Evolutionary conservation across 768 basidiomycete species (phyloP).

Genomic region (Tulasnella sp.): DNA sequence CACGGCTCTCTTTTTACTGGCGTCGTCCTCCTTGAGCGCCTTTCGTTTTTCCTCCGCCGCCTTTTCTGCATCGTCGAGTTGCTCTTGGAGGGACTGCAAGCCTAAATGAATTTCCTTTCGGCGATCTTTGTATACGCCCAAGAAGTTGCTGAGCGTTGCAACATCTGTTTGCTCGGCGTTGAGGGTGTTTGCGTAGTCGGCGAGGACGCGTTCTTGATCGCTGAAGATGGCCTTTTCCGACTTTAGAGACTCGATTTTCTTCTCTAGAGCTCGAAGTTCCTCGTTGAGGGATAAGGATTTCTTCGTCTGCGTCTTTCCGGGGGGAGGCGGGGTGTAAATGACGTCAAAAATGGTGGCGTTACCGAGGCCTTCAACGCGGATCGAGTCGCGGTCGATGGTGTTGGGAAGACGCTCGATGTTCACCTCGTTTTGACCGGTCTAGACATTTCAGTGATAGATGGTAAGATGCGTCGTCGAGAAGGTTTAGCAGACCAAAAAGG

Average conservation of each 20-base stretch:
- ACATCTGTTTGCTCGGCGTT: conserved; percentile 36
- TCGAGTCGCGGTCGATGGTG: conserved; percentile 26
- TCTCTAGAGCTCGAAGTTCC: background rate
- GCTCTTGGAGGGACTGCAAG: conserved; percentile 13
- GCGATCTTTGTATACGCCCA: conserved; percentile 34
- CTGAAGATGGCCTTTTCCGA: conserved; percentile 16
- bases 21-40: conserved; percentile 12
- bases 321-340: conserved; percentile 19
- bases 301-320: background rate
- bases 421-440: conserved; percentile 28
- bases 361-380: conserved; percentile 28
- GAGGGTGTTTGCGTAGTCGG: conserved; percentile 31
- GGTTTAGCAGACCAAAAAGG: background rate
- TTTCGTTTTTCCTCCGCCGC: conserved; percentile 37
- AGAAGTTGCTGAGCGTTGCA: conserved; percentile 39
- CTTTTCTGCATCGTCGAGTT: conserved; percentile 15
- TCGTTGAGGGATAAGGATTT: background rate
- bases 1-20: conserved; percentile 31
- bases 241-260: background rate
- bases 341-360: conserved; percentile 29
- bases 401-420: conserved; percentile 24
- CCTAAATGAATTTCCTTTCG: background rate
- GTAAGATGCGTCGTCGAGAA: background rate
- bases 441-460: background rate
- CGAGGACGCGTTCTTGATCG: background rate